Conservation (phyloP, 148 eudicot genomes). For the Dysphania ambrosioides region DNA sequence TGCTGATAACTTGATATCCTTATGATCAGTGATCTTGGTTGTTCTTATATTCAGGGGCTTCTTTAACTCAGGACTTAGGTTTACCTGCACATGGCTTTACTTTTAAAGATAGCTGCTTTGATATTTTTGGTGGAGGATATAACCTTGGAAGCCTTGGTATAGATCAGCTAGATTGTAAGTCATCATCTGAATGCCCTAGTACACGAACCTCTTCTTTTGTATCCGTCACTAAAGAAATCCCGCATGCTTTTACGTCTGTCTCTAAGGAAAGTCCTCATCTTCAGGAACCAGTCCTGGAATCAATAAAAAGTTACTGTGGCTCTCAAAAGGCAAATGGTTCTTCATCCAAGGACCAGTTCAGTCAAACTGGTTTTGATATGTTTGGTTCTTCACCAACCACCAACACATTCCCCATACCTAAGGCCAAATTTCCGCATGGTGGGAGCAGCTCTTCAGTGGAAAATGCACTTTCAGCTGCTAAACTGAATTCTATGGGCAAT, state of each 20-base stretch:
- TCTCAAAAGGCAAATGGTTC: constrained; percentile 27
- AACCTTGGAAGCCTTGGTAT: constrained; percentile 26
- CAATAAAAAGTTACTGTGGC: constrained; percentile 29
- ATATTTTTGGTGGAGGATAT: constrained; percentile 40
- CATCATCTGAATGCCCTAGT: constrained; percentile 32
- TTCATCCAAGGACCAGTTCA: constrained; percentile 35
- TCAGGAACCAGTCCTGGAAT: constrained; percentile 36
- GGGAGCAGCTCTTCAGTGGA: constrained; percentile 23
- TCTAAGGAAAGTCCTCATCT: constrained; percentile 34
- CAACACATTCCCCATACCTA: constrained; percentile 42
- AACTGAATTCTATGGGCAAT: constrained; percentile 20
- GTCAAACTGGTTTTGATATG: constrained; percentile 35
- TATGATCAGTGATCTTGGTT: constrained; percentile 10
- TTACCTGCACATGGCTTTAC: constrained; percentile 24
- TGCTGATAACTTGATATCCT: constrained; percentile 8
- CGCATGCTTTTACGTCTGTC: constrained; percentile 25
- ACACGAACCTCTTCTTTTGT: constrained; percentile 16
- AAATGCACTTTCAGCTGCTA: constrained; percentile 26
- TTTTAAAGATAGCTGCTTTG: constrained; percentile 27
- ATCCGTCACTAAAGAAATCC: no score
- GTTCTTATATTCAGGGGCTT: constrained; percentile 28
- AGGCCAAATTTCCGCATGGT: constrained; percentile 37
- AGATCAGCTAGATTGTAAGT: constrained; percentile 31
- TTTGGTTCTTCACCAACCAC: constrained; percentile 35
- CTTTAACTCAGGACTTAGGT: constrained; percentile 23